Evolutionary conservation across 1,139 yeast species (phyloP), one percentile per base, ranked within the genome.

Genomic region (Tardiomyces blankii): DNA sequence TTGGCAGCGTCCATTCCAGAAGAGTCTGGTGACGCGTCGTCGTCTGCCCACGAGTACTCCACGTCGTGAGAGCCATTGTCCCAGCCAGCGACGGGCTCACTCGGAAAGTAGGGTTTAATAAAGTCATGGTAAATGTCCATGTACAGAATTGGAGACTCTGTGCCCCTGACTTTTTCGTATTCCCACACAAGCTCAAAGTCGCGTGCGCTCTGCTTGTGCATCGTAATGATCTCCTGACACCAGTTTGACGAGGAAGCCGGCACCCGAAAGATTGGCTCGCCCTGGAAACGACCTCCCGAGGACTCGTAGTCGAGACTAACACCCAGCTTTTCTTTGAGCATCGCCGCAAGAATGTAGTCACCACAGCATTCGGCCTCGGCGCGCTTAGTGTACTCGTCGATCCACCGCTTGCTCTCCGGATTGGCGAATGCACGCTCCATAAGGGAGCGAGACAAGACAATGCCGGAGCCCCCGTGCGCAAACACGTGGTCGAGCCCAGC

Each of bases 391-490:
- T 7, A 57, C 19, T 47, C 39, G 18, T 30, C 25, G 18, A 46
- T 48, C 32, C 32, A 28, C 32, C 14, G 32, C n/a, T 11, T 11
- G 32, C 32, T 28, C 14, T 13, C n/a, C 19, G 47, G 32, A 13
- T 43, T 39, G 33, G 54, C 57, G 43, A 56, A 49, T 18, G 56
- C 53, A 38, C 49, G 48, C 32, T 53, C 48, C 60, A 63, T 54
- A 6, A 64, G 61, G 7, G 54, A 59, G 2, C 54, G 53, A 1
- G 67, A 62, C 4, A 65, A 42, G 1, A 63, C 59, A 1, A 63
- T 64, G 1, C 66, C 69, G 6, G 64, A 56, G 8, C 70, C 70
- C 2, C 70, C 70, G 45, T 65, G 68, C 0, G 67, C 69, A 51
- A 66, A 65, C 52, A 14, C 47, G n/a, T 12, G n/a, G 14, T 39